These are phyloP conservation scores for Podaxis rugospora DNA, from an alignment of 768 basidiomycete species.

Conservation along the genomic window DNA sequence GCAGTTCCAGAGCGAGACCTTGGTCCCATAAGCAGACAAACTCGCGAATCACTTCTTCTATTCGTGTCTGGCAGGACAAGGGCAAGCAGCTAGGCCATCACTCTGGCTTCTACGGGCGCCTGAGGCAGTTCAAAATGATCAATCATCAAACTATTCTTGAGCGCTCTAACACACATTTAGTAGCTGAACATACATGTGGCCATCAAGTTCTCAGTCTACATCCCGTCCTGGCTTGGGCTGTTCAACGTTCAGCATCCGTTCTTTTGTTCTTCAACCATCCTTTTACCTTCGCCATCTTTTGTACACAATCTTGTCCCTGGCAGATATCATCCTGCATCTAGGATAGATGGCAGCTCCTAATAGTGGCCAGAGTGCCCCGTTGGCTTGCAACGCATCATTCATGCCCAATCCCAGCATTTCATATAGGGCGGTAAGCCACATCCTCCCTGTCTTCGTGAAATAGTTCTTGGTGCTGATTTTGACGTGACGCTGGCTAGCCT, in stretches of 20 bases:
- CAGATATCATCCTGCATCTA: background rate
- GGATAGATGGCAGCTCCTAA: background rate
- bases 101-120: background rate
- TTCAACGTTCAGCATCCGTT: background rate
- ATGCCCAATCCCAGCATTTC: conserved; percentile 5
- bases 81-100: background rate
- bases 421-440: background rate
- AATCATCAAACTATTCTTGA: background rate
- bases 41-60: background rate
- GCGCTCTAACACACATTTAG: background rate
- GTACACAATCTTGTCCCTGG: background rate
- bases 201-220: background rate
- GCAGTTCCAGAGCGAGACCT: too few species aligned
- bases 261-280: background rate
- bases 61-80: background rate
- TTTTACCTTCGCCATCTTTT: background rate
- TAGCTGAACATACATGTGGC: background rate
- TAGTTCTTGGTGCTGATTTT: background rate
- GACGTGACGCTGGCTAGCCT: background rate
- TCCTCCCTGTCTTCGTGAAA: background rate
- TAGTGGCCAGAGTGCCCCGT: background rate
- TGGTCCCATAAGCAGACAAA: background rate
- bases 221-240: background rate
- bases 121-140: background rate
- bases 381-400: background rate